A percentile compares a stretch with the other conserved stretches of the same genome.
Conservation (phyloP, 495 filamentous ascomycete species). For the Penicillium pulvis region DNA sequence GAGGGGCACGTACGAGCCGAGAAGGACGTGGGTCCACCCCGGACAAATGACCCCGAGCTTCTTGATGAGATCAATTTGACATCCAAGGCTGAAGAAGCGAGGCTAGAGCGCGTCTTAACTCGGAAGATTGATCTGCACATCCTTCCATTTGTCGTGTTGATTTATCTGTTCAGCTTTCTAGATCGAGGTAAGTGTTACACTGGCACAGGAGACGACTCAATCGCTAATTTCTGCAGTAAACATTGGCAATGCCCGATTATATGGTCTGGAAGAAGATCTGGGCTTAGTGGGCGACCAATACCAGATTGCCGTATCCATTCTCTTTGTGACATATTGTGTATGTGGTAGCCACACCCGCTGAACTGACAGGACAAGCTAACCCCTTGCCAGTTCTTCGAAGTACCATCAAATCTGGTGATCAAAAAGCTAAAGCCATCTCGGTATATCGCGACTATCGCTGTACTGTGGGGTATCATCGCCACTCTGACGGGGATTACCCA, state of each 20-base stretch:
- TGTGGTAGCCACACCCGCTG: conserved; percentile 14
- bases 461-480: conserved; percentile 71
- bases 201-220: conserved; percentile 11
- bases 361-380: conserved; percentile 1
- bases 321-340: conserved; percentile 71
- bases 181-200: conserved; percentile 50
- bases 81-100: conserved; percentile 36
- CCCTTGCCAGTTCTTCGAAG: conserved; percentile 40
- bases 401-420: conserved; percentile 70
- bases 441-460: conserved; percentile 65
- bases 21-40: conserved; percentile 5
- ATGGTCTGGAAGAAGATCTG: conserved; percentile 68
- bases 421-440: conserved; percentile 76
- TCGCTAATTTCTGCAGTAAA: conserved; percentile 53
- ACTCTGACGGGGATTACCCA: conserved; percentile 66
- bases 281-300: conserved; percentile 63
- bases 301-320: conserved; percentile 67
- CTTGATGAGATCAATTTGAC: conserved; percentile 20
- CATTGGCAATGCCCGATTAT: conserved; percentile 76
- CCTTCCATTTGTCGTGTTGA: conserved; percentile 59
- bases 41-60: conserved; percentile 6
- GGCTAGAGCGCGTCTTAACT: conserved; percentile 48
- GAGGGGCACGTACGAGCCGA: background rate
- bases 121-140: conserved; percentile 61
- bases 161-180: conserved; percentile 69